phyloP scores from a whole-genome alignment of 116 monocot genomes.

The Thalassia testudinum region DNA sequence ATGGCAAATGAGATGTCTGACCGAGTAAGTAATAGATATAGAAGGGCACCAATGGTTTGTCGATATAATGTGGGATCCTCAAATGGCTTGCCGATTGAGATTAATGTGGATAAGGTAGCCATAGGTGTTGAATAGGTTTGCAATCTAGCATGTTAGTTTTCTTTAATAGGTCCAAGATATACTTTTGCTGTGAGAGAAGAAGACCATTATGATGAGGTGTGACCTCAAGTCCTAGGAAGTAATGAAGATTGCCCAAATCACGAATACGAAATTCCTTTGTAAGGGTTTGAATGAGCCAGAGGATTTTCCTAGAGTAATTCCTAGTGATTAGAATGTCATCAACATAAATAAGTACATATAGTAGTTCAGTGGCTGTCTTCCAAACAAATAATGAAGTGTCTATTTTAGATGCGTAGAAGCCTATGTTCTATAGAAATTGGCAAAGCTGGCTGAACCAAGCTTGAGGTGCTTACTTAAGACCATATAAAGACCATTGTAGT shows the following conservation, averaged over 20 bases:
- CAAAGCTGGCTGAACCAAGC: conserved; percentile 1
- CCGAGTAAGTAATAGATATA: conserved; percentile 1
- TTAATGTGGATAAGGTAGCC: background rate
- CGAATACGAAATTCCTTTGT: background rate
- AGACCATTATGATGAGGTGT: background rate
- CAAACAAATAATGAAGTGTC: background rate
- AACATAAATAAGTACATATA: background rate
- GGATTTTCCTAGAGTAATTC: background rate
- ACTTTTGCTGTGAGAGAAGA: background rate
- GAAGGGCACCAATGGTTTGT: conserved; percentile 1
- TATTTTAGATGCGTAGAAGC: background rate
- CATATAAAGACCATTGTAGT: background rate
- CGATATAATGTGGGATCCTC: background rate
- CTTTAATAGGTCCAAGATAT: background rate
- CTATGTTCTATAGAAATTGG: background rate
- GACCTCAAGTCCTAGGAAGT: conserved; percentile 1
- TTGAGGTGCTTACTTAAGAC: conserved; percentile 1
- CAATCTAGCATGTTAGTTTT: background rate
- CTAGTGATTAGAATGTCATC: conserved; percentile 3
- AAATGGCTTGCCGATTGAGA: background rate
- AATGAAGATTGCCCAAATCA: background rate
- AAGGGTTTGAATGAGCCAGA: background rate
- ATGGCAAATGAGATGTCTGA: conserved; percentile 3
- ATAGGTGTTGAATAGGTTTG: background rate
- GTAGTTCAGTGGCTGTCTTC: background rate